A percentile compares a stretch with the other conserved stretches of the same genome.
Conservation (phyloP, 441 rosid genomes). For the Populus hybrid region DNA sequence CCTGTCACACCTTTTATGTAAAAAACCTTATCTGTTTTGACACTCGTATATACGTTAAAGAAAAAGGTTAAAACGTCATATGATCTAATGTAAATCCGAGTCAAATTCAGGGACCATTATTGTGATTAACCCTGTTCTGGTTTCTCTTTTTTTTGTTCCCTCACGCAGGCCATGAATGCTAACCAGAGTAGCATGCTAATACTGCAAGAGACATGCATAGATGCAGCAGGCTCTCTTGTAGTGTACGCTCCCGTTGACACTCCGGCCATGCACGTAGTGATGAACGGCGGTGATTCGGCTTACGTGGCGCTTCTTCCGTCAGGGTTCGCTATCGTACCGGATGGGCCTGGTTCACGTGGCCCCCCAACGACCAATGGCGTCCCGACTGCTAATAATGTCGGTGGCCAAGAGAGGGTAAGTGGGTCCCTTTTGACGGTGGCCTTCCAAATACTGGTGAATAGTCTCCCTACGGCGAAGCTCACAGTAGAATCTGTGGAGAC, state of each 20-base stretch:
- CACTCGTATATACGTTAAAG: neutral
- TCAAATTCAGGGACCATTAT: constrained; percentile 11
- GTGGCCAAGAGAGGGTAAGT: constrained; percentile 37
- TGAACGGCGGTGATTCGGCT: constrained; percentile 86
- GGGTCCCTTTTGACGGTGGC: constrained; percentile 89
- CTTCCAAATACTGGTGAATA: constrained; percentile 73
- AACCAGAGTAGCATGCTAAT: constrained; percentile 88
- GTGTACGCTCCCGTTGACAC: constrained; percentile 97
- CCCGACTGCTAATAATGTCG: constrained; percentile 21
- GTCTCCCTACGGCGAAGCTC: constrained; percentile 71
- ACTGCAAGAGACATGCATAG: constrained; percentile 88
- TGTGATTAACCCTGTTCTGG: too few relatives aligned
- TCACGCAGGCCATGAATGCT: constrained; percentile 58
- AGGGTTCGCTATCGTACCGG: constrained; percentile 75
- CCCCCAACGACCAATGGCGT: constrained; percentile 13
- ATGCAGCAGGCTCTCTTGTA: constrained; percentile 82
- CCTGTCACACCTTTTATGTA: constrained; percentile 42
- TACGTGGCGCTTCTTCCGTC: constrained; percentile 83
- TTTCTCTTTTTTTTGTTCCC: too few relatives aligned
- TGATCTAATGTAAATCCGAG: constrained; percentile 4
- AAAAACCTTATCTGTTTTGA: too few relatives aligned
- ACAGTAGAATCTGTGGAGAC: constrained; percentile 84
- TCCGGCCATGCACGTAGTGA: constrained; percentile 73
- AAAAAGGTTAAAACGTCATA: constrained; percentile 19
- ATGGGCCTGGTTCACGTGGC: constrained; percentile 46